Base-by-base conservation (phyloP, 2,329 filamentous ascomycete species). In the Talaromyces sp. region DNA sequence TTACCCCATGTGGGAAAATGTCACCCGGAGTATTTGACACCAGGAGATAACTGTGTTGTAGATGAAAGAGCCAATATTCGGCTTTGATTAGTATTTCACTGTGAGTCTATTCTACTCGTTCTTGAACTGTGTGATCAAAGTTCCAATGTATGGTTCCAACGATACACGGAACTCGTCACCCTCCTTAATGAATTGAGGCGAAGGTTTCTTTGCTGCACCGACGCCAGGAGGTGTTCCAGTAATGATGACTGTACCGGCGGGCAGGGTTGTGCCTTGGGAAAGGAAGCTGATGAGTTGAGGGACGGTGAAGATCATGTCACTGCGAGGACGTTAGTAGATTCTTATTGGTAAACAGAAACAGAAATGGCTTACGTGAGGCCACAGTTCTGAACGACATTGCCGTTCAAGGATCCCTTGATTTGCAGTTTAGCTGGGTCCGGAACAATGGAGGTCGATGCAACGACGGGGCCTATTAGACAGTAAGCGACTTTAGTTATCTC, bases 251-350 rank as follows among this genome's bases (percentile, higher is more conserved):
- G 79, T 81, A 10, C 79, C 79, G 2, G 77, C 73, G 1, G 74
- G 74, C 6, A 81, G 69, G 3, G 79, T 81, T 6, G 77, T 81
- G 6, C 79, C 79, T 66, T 79, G 78, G 1, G 74, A 77, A 31
- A 79, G 69, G 67, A 77, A 78, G 67, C 70, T 76, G 61, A 83
- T 70, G 41, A 77, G 75, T 65, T 81, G 74, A 0, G 81, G 77
- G 11, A 87, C 79, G 25, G 73, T 79, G 70, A 86, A 86, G 64
- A 87, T 85, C 27, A 86, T 74, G 43, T 86, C 84, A 35, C 82
- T 85, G 67, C 27, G 13, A 15, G 15, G 57, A 45, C 11, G 52
- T 37, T 27, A 35, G 17, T 60, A 25, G 22, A 47, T 50, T 31
- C 33, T 9, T 15, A 17, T 31, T 31, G 33, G 31, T 8, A 6